A percentile compares a stretch with the other conserved stretches of the same genome.
Conservation (phyloP, 306 rosid genomes). For the Urtica urens region DNA sequence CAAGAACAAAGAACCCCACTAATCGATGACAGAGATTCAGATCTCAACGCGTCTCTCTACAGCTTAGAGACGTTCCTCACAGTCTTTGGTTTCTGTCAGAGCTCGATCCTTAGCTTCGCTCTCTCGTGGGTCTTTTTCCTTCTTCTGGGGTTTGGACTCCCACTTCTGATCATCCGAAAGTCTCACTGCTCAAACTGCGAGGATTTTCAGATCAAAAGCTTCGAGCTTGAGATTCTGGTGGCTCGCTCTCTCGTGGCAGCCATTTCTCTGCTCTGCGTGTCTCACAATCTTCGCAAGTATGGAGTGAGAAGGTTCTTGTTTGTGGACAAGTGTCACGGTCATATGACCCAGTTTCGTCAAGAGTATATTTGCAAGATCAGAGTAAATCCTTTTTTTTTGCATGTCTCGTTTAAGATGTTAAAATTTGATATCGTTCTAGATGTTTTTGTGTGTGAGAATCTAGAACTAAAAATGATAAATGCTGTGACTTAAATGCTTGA, state of each 20-base stretch:
- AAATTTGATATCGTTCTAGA: too few species aligned
- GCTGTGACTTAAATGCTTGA: too few species aligned
- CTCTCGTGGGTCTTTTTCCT: slow-evolving; percentile 35
- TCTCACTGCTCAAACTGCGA: slow-evolving; percentile 17
- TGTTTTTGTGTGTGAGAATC: too few species aligned
- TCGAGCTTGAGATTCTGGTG: slow-evolving; percentile 30
- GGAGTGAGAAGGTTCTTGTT: slow-evolving; percentile 35
- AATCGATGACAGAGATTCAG: slow-evolving; percentile 1
- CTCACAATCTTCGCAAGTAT: slow-evolving; percentile 37
- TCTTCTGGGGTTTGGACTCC: slow-evolving; percentile 26
- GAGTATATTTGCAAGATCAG: slow-evolving; percentile 27
- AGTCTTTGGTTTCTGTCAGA: slow-evolving; percentile 26
- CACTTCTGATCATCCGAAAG: slow-evolving; percentile 6
- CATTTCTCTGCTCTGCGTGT: slow-evolving; percentile 32
- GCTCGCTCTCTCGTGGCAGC: slow-evolving; percentile 31
- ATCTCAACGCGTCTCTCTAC: slow-evolving; percentile 15
- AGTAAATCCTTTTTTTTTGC: slow-evolving; percentile 12
- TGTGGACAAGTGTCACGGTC: slow-evolving; percentile 28
- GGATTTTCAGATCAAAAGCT: slow-evolving; percentile 28
- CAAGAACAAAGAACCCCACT: slow-evolving; percentile 12
- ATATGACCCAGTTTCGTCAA: slow-evolving; percentile 23
- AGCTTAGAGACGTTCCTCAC: slow-evolving; percentile 21
- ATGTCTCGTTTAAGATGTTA: too few species aligned
- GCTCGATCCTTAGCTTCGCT: slow-evolving; percentile 18
- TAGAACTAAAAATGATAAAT: too few species aligned